Evolutionary conservation across 768 basidiomycete species (phyloP).

Genomic region (Porpolomopsis calyptriformis): DNA sequence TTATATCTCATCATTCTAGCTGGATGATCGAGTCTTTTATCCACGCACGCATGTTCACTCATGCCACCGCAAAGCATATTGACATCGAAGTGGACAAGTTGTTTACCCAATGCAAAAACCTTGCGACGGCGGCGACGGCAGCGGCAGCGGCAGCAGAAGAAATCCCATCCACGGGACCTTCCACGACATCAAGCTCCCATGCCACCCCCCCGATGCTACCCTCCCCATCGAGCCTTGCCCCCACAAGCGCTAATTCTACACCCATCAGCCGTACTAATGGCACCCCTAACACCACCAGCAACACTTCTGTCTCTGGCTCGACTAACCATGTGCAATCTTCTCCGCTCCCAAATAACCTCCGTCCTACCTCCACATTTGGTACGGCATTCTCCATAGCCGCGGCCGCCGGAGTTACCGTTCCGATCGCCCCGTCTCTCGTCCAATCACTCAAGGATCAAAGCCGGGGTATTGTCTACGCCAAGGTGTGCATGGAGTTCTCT

Average conservation of each 20-base stretch:
- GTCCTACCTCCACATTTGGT: slow-evolving; percentile 16
- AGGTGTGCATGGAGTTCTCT: slow-evolving; percentile 38
- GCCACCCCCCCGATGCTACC: slow-evolving; percentile 67
- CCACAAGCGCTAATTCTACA: slow-evolving; percentile 67
- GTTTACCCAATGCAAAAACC: slow-evolving; percentile 7
- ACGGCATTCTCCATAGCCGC: slow-evolving; percentile 24
- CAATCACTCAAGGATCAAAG: slow-evolving; percentile 2
- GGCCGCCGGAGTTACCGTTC: slow-evolving; percentile 33
- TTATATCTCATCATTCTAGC: slow-evolving; percentile 33
- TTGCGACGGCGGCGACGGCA: slow-evolving; percentile 15
- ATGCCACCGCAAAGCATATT: slow-evolving; percentile 25
- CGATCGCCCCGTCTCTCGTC: slow-evolving; percentile 11
- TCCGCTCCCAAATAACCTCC: slow-evolving; percentile 13
- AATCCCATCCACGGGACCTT: slow-evolving; percentile 18
- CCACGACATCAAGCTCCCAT: slow-evolving; percentile 25
- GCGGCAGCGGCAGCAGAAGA: slow-evolving; percentile 32
- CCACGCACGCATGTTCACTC: slow-evolving; percentile 39
- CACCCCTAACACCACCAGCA: slow-evolving; percentile 27
- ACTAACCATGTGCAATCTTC: slow-evolving; percentile 15
- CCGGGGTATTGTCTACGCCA: not conserved
- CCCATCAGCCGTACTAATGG: slow-evolving; percentile 51
- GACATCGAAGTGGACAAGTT: slow-evolving; percentile 31
- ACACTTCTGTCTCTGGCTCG: slow-evolving; percentile 30
- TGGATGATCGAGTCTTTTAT: slow-evolving; percentile 75
- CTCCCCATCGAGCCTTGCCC: slow-evolving; percentile 60